phyloP scores from a whole-genome alignment of 139 green algal species.

The Tetradesmus lagerheimii region DNA sequence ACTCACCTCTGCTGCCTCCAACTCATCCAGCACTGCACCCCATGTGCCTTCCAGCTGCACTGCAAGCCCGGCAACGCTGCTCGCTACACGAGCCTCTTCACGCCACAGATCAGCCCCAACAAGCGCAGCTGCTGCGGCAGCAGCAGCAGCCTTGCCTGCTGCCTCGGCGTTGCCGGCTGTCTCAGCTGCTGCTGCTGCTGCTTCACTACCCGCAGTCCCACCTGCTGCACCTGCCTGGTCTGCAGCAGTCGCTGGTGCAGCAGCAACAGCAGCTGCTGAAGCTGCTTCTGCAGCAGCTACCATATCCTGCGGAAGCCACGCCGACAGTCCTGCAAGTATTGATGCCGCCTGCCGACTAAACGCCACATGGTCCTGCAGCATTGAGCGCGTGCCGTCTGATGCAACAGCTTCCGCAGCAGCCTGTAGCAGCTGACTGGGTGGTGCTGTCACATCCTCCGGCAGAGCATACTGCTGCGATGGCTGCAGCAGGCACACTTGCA shows the following conservation, averaged over 20 bases:
- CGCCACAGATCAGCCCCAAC: slow-evolving; percentile 8
- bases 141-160: neutral
- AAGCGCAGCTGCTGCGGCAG: neutral
- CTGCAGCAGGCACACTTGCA: slow-evolving; percentile 4
- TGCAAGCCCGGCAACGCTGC: neutral
- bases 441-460: neutral
- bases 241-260: neutral
- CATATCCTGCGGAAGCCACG: slow-evolving; percentile 11
- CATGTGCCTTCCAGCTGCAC: slow-evolving; percentile 24
- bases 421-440: neutral
- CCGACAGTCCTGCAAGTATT: neutral
- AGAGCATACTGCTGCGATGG: neutral
- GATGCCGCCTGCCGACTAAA: slow-evolving; percentile 13
- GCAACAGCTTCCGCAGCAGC: neutral
- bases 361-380: neutral
- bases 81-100: slow-evolving; percentile 29
- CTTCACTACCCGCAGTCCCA: neutral
- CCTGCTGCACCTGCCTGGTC: neutral
- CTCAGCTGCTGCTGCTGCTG: neutral
- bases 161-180: neutral
- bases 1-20: slow-evolving; percentile 26
- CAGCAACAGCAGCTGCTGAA: neutral
- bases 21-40: neutral
- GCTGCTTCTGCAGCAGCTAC: slow-evolving; percentile 20
- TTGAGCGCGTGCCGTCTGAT: neutral